Evolutionary conservation across 2,329 filamentous ascomycete species (phyloP).

Genomic region (Scedosporium minutisporum): DNA sequence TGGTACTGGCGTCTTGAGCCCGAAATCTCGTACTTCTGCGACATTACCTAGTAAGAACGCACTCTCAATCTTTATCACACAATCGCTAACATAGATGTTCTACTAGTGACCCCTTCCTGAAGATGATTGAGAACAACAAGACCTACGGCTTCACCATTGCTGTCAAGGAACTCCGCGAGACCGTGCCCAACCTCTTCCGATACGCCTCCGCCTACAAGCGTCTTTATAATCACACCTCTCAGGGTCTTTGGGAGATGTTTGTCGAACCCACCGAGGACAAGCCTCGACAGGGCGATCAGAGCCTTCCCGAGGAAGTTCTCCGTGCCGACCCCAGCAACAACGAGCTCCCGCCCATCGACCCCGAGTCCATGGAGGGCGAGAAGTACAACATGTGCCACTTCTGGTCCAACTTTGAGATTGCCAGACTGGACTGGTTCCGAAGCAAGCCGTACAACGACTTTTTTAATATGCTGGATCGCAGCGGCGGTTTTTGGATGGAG

Average conservation of each 20-base stretch:
- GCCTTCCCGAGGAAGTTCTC: slow-evolving; percentile 69
- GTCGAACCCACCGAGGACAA: slow-evolving; percentile 62
- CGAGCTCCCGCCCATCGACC: slow-evolving; percentile 70
- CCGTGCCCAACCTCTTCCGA: slow-evolving; percentile 95
- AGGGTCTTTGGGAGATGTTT: slow-evolving; percentile 99
- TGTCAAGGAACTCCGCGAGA: slow-evolving; percentile 95
- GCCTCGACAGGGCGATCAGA: slow-evolving; percentile 45
- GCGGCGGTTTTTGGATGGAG: slow-evolving; percentile 99
- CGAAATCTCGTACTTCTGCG: slow-evolving; percentile 99
- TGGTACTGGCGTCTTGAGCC: slow-evolving; percentile 99
- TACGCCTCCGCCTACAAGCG: slow-evolving; percentile 98
- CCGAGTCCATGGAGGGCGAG: slow-evolving; percentile 92
- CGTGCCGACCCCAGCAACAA: slow-evolving; percentile 63
- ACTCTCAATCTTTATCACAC: slow-evolving; percentile 8
- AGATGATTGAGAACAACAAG: slow-evolving; percentile 92
- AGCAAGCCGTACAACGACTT: slow-evolving; percentile 97
- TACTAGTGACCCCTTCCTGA: slow-evolving; percentile 77
- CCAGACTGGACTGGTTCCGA: slow-evolving; percentile 86
- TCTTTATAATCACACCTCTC: slow-evolving; percentile 77
- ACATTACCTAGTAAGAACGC: slow-evolving; percentile 78
- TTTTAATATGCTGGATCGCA: slow-evolving; percentile 97
- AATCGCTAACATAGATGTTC: background rate
- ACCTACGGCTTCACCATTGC: slow-evolving; percentile 98
- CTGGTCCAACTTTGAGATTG: slow-evolving; percentile 99
- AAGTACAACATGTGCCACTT: slow-evolving; percentile 99